These are phyloP conservation scores for Fimicolochytrium jonesii DNA, from an alignment of 192 early-diverging fungal genomes.

Conservation along the genomic window DNA sequence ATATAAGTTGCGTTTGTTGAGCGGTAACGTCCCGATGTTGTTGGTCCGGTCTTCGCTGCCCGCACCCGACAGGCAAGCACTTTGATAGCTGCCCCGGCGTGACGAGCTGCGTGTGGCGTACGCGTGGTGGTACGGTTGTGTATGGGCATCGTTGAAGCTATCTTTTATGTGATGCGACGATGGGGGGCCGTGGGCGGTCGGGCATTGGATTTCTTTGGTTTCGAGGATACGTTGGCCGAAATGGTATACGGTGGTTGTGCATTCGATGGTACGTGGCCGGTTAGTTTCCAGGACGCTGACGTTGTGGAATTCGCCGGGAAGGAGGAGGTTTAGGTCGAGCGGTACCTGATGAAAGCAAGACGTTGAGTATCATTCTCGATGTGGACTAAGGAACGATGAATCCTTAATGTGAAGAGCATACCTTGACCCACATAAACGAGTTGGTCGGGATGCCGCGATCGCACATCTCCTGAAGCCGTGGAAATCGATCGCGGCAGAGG, in stretches of 20 bases:
- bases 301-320: constrained; percentile 20
- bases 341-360: not conserved
- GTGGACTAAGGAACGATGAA: not conserved
- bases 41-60: not conserved
- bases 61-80: not conserved
- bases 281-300: constrained; percentile 13
- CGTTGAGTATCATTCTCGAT: not conserved
- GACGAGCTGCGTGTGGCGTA: too few relatives aligned
- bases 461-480: constrained; percentile 10
- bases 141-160: too few relatives aligned
- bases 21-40: not conserved
- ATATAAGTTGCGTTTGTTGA: constrained; percentile 4
- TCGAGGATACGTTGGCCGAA: constrained; percentile 26
- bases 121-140: too few relatives aligned
- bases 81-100: not conserved
- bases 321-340: constrained; percentile 5
- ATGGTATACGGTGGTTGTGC: constrained; percentile 26
- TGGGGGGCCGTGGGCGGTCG: not conserved
- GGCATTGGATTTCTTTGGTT: constrained; percentile 20
- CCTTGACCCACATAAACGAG: constrained; percentile 13
- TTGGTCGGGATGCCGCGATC: not conserved
- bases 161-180: not conserved
- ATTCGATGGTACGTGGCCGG: constrained; percentile 10
- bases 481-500: constrained; percentile 17
- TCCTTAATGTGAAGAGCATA: not conserved